Percentiles rank a stretch among this genome's conserved stretches.
Conservation (phyloP, 169 alveolate genomes). For the Eimeria acervulina region DNA sequence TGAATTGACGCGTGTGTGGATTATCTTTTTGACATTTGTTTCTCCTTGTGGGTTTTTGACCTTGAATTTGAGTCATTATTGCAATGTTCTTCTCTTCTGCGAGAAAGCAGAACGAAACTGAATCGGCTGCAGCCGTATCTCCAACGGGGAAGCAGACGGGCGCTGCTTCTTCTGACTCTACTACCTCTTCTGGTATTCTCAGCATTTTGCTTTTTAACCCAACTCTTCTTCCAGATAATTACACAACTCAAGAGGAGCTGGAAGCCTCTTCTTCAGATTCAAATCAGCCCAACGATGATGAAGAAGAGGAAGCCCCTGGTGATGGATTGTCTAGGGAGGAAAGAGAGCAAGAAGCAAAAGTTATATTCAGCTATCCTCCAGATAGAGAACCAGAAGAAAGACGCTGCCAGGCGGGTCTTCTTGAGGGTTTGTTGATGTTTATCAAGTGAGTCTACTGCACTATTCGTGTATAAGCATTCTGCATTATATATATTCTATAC, state of each 20-base stretch:
- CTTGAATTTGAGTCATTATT: not conserved
- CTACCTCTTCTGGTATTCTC: conserved; percentile 26
- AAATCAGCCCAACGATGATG: not conserved
- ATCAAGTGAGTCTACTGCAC: not conserved
- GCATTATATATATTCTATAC: too few relatives aligned
- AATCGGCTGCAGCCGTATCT: not conserved
- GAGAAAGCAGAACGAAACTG: not conserved
- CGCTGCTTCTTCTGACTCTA: not conserved
- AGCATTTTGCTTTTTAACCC: conserved; percentile 76
- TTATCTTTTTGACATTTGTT: not conserved
- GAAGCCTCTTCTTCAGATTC: not conserved
- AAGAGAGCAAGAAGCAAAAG: conserved; percentile 66
- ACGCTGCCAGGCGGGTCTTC: conserved; percentile 70
- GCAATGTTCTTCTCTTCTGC: conserved; percentile 40
- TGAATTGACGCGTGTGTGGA: not conserved
- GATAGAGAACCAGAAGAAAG: conserved; percentile 50
- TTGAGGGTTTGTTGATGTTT: conserved; percentile 64
- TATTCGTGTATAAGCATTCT: not conserved
- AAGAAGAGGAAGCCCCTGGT: not conserved
- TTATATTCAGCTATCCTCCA: conserved; percentile 54
- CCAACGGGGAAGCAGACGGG: not conserved
- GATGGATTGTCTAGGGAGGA: conserved; percentile 42
- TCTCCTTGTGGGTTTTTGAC: not conserved
- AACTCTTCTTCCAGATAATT: conserved; percentile 6
- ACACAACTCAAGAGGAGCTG: not conserved